Percentiles rank a stretch among this genome's conserved stretches.
Conservation (phyloP, 1,139 yeast genomes). For the Magnusiomyces tetraspermus region DNA sequence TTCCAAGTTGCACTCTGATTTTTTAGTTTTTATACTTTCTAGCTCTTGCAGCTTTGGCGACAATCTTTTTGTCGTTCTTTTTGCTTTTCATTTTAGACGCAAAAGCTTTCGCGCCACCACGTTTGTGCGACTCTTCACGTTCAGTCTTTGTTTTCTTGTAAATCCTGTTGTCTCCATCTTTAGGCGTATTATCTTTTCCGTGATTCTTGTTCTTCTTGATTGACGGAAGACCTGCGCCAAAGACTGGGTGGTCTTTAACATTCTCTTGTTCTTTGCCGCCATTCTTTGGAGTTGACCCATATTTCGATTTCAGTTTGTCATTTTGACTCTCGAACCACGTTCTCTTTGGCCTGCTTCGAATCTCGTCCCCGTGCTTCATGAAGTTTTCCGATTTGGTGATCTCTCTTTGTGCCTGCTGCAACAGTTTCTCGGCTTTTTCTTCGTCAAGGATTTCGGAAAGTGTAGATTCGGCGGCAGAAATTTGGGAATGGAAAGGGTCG, state of each 20-base stretch:
- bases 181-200: slow-evolving; percentile 37
- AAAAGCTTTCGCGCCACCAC: slow-evolving; percentile 31
- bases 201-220: slow-evolving; percentile 54
- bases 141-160: slow-evolving; percentile 29
- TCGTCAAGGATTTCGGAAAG: slow-evolving; percentile 75
- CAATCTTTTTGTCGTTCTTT: slow-evolving; percentile 13
- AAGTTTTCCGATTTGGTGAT: slow-evolving; percentile 75
- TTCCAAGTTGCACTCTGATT: too few relatives aligned
- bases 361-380: slow-evolving; percentile 71
- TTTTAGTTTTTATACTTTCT: slow-evolving; percentile 44
- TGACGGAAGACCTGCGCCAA: slow-evolving; percentile 35
- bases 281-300: slow-evolving; percentile 8
- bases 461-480: slow-evolving; percentile 49
- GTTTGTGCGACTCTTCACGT: slow-evolving; percentile 20
- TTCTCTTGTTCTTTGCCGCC: slow-evolving; percentile 16
- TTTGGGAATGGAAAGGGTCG: slow-evolving; percentile 52
- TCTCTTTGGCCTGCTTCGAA: slow-evolving; percentile 82
- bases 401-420: slow-evolving; percentile 85
- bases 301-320: slow-evolving; percentile 43
- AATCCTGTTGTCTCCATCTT: slow-evolving; percentile 22
- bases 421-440: slow-evolving; percentile 80
- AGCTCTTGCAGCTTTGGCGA: slow-evolving; percentile 17
- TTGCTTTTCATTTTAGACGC: slow-evolving; percentile 57
- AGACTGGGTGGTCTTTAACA: slow-evolving; percentile 1
- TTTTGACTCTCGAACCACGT: slow-evolving; percentile 88